Conservation (phyloP, 805 yeast genomes). For the Jamesozyma spencerorum region DNA sequence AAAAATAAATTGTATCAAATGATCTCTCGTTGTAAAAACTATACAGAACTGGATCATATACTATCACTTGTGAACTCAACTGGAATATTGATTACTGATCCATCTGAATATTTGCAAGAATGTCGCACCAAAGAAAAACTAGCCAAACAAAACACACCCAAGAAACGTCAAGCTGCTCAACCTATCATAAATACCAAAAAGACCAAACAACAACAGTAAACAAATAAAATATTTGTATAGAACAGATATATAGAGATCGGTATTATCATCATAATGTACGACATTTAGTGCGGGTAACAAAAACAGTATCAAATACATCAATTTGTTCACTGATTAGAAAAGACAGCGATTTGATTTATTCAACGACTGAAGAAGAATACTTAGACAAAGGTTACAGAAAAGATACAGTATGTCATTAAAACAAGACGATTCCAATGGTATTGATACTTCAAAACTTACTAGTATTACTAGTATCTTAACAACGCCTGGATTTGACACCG, state of each 20-base stretch:
- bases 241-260: too few relatives aligned
- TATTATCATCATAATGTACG: too few relatives aligned
- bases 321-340: too few relatives aligned
- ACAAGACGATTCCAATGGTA: neutral
- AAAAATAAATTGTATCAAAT: slow-evolving; percentile 50
- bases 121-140: neutral
- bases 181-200: neutral
- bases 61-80: slow-evolving; percentile 12
- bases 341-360: too few relatives aligned
- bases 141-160: neutral
- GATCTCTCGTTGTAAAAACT: slow-evolving; percentile 47
- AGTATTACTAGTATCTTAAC: slow-evolving; percentile 56
- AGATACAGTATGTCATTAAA: neutral
- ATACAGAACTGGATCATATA: slow-evolving; percentile 37
- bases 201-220: neutral
- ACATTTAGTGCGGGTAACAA: too few relatives aligned
- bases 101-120: neutral
- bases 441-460: slow-evolving; percentile 22
- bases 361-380: too few relatives aligned
- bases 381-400: too few relatives aligned
- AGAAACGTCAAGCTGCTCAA: neutral
- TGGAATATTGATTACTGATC: neutral
- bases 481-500: slow-evolving; percentile 53
- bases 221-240: too few relatives aligned
- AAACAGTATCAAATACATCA: too few relatives aligned